Percentiles rank a stretch among this genome's conserved stretches.
Conservation (phyloP, 345 rosid genomes). For the Melastoma malabathricum region DNA sequence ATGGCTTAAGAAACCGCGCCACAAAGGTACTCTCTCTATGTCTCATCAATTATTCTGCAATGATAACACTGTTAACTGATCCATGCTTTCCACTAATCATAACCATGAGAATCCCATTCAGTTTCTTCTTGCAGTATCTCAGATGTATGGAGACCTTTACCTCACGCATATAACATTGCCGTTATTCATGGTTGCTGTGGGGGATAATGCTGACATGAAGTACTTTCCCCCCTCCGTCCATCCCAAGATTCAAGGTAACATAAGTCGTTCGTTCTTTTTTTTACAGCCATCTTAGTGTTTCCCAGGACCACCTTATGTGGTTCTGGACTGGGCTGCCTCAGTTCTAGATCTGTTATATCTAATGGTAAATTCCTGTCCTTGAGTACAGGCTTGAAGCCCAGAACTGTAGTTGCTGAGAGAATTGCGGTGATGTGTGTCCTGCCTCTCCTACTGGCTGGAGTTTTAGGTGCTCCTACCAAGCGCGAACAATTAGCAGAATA, state of each 20-base stretch:
- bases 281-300: background rate
- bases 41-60: background rate
- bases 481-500: slow-evolving; percentile 48
- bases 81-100: slow-evolving; percentile 10
- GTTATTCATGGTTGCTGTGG: slow-evolving; percentile 74
- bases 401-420: slow-evolving; percentile 60
- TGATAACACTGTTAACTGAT: slow-evolving; percentile 4
- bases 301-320: background rate
- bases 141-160: slow-evolving; percentile 61
- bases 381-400: slow-evolving; percentile 71
- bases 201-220: slow-evolving; percentile 63
- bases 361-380: slow-evolving; percentile 12
- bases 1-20: slow-evolving; percentile 62
- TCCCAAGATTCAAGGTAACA: slow-evolving; percentile 57
- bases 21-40: slow-evolving; percentile 36
- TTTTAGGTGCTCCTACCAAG: slow-evolving; percentile 79
- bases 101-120: slow-evolving; percentile 24
- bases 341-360: slow-evolving; percentile 1
- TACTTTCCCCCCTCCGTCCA: slow-evolving; percentile 45
- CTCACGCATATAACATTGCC: slow-evolving; percentile 75
- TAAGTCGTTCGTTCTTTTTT: background rate
- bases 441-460: slow-evolving; percentile 87
- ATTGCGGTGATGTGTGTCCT: slow-evolving; percentile 65
- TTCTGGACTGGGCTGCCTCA: slow-evolving; percentile 1
- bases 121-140: slow-evolving; percentile 72